Evolutionary conservation across 192 early-diverging fungal species (phyloP).

Genomic region (Endogone sp.): DNA sequence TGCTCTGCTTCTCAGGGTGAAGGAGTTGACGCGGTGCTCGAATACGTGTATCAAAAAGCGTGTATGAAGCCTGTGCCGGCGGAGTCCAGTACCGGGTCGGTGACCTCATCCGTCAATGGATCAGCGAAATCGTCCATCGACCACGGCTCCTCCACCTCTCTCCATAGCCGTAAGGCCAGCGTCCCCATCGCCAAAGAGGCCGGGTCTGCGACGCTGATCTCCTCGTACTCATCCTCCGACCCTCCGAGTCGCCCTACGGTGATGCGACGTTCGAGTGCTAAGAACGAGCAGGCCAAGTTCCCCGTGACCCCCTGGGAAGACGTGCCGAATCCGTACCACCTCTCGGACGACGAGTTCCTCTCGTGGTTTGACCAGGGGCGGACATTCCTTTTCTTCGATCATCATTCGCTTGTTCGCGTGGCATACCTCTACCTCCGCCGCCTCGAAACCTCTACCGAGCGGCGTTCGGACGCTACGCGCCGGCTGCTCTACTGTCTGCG

Average conservation of each 20-base stretch:
- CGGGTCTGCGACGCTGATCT: neutral
- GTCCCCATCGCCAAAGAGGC: neutral
- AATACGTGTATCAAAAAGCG: constrained; percentile 16
- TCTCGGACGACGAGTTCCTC: constrained; percentile 20
- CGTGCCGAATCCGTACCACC: constrained; percentile 21
- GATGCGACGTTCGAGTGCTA: neutral
- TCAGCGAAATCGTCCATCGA: neutral
- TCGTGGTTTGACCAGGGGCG: constrained; percentile 12
- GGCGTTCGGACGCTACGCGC: constrained; percentile 3
- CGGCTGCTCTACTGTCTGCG: constrained; percentile 11
- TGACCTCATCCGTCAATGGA: neutral
- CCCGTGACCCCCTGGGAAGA: constrained; percentile 26
- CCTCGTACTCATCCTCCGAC: too few species aligned
- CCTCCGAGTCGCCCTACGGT: neutral
- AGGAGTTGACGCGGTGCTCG: constrained; percentile 14
- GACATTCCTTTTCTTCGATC: constrained; percentile 23
- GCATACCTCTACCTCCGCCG: constrained; percentile 15
- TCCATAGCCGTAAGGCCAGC: neutral
- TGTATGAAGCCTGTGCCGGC: neutral
- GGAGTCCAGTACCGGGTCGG: neutral
- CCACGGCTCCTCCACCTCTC: neutral
- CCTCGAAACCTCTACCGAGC: constrained; percentile 3
- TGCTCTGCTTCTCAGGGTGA: constrained; percentile 12
- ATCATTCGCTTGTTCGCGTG: constrained; percentile 15
- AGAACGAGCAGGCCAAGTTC: neutral